These are phyloP conservation scores for Boletus rubescentipes DNA, from an alignment of 768 basidiomycete genomes.

Conservation along the genomic window DNA sequence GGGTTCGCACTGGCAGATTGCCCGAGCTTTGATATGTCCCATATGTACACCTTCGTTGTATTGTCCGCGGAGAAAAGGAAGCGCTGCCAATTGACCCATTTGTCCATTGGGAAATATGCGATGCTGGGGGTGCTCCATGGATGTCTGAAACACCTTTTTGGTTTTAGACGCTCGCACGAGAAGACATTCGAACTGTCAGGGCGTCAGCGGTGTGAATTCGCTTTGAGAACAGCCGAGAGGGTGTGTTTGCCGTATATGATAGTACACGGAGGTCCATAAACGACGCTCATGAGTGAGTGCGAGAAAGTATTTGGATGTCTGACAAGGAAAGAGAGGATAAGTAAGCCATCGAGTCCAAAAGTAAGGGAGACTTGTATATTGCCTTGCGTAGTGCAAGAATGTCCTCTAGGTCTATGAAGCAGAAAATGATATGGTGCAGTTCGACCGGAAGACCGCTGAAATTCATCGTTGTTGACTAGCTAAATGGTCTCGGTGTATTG, in stretches of 20 bases:
- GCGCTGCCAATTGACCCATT: background rate
- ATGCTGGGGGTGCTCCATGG: background rate
- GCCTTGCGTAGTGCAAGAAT: slow-evolving; percentile 10
- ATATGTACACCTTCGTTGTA: slow-evolving; percentile 11
- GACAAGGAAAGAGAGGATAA: background rate
- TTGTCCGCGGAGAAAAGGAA: slow-evolving; percentile 11
- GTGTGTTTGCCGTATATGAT: slow-evolving; percentile 2
- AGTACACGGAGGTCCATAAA: slow-evolving; percentile 2
- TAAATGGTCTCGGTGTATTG: background rate
- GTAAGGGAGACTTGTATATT: background rate
- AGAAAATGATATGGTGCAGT: slow-evolving; percentile 3
- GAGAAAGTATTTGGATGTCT: slow-evolving; percentile 13
- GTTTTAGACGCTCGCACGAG: slow-evolving; percentile 10
- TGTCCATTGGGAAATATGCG: background rate
- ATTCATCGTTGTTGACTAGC: no score
- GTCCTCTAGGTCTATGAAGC: background rate
- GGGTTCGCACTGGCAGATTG: background rate
- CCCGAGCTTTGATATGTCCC: slow-evolving; percentile 5
- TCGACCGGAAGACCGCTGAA: slow-evolving; percentile 2
- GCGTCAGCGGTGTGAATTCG: slow-evolving; percentile 1
- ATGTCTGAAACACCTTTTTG: background rate
- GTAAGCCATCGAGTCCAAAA: background rate
- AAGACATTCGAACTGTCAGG: background rate
- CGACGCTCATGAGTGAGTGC: slow-evolving; percentile 1
- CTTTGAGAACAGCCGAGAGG: slow-evolving; percentile 1